These are phyloP conservation scores for Tuber calosporum DNA, from an alignment of 495 filamentous ascomycete species.

Conservation along the genomic window DNA sequence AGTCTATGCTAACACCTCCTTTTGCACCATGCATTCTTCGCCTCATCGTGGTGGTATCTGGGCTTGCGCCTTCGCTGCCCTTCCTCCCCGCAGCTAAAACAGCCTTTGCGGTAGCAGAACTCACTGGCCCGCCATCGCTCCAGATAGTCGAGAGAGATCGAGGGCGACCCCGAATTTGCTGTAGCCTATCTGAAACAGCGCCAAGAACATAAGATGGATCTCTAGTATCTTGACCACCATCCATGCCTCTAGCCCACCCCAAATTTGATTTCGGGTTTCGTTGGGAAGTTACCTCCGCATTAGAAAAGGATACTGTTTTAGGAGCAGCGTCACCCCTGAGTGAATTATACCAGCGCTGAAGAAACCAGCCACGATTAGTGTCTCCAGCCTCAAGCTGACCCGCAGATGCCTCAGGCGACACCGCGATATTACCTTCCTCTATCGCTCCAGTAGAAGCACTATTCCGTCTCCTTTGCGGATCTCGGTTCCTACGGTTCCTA, in stretches of 20 bases:
- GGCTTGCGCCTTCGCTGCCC: neutral
- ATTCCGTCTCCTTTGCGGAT: neutral
- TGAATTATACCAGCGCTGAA: slow-evolving; percentile 1
- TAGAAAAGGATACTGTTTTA: neutral
- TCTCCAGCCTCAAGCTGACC: neutral
- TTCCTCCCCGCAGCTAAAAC: neutral
- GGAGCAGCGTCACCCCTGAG: neutral
- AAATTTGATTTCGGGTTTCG: neutral
- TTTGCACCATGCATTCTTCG: neutral
- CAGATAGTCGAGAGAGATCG: neutral
- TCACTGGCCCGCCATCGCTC: neutral
- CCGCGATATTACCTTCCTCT: neutral
- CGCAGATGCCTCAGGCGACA: neutral
- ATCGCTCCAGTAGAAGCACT: neutral
- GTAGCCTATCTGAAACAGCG: neutral
- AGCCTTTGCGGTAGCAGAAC: neutral
- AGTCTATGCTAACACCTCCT: neutral
- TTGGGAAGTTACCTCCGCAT: neutral
- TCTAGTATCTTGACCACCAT: neutral
- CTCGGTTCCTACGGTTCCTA: neutral
- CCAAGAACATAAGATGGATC: neutral
- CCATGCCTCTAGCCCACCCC: neutral
- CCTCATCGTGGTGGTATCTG: neutral
- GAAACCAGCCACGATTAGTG: neutral
- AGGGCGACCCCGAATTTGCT: neutral